Evolutionary conservation across 2,329 filamentous ascomycete species (phyloP), one percentile per base, ranked within the genome.

Genomic region (Gyromitra esculenta): DNA sequence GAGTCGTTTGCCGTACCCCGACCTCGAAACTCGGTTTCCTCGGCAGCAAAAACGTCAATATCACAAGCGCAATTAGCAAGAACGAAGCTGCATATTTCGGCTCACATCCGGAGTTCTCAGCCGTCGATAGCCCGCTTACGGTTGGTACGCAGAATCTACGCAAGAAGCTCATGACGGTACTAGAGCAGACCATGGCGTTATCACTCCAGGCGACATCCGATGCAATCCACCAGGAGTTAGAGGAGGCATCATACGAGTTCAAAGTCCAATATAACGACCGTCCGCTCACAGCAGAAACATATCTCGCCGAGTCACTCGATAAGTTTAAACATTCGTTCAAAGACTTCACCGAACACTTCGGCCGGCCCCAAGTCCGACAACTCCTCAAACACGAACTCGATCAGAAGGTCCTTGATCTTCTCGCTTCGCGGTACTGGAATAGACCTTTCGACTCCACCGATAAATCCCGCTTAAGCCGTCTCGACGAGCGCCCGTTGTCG

Each of bases 221-320:
- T 82, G 93, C 94, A 8, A 97, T 99, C 79, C 91, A 91, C 77
- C 93, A 97, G 82, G 96, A 99, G 83, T 89, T 99, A 0, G 95
- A 97, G 81, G 96, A 99, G 84, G 94, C 96, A 1, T 95, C 93
- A 0, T 99, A 99, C 82, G 95, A 99, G 84, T 99, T 97, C 87
- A 99, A 99, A 83, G 96, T 99, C 4, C 96, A 99, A 83, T 99
- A 99, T 85, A 99, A 99, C 82, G 96, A 99, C 83, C 90, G 96
- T 5, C 93, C 95, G 0, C 86, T 99, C 45, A 97, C 93, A 65
- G 96, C 96, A 1, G 96, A 99, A 83, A 97, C 95, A 2, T 99
- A 99, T 82, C 88, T 99, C 50, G 96, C 96, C 1, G 96, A 98
- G 83, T 97, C 92, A 80, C 86, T 99, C 2, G 96, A 99, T 83